Evolutionary conservation across 202 grass and related monocot species (phyloP), one percentile per base, ranked within the genome.

Genomic region (Panicum hallii): DNA sequence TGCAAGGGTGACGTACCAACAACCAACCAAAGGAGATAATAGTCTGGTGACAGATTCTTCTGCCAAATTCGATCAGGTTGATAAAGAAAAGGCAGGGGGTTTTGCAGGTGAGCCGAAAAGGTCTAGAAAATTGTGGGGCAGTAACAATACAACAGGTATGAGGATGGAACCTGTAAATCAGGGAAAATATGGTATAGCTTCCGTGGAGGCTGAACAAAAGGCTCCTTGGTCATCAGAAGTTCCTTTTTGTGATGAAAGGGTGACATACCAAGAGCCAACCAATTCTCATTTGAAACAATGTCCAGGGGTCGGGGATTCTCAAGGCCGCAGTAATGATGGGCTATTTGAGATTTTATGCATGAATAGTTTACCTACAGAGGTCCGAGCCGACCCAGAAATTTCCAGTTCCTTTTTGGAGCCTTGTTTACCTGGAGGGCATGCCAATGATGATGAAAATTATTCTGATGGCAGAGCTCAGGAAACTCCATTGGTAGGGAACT

Each of bases 11-110:
- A 23, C 52, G 16, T 48, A 66, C 44, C 40, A 84, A 86, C 76
- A 92, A 63, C 46, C 54, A 81, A 46, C 45, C 48, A 54, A 54
- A 54, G 71, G 15, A 20, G 32, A 54, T 54, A 74, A 74, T 54
- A 26, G 15, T 74, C 48, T 38, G 30, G 11, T 74, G 48, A 54
- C 30, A 53, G 36, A 73, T 73, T 52, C 47, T 53, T 36, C 26
- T 50, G 50, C 30, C 30, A 74, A 72, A 38, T 75, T 76, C n/a
- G 26, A 9, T 38, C 53, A 71, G 41, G 26, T 42, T 30, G 69
- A 80, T 50, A 78, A 90, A 76, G 88, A 56, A 77, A 85, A 79
- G 52, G 83, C 44, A 79, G 72, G 36, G n/a, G 47, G 45, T 22
- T 23, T 30, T 79, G 55, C 75, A 84, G 87, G 63, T 70, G 84